Evolutionary conservation across 2,329 filamentous ascomycete species (phyloP).

Genomic region (Colletotrichum sp.): DNA sequence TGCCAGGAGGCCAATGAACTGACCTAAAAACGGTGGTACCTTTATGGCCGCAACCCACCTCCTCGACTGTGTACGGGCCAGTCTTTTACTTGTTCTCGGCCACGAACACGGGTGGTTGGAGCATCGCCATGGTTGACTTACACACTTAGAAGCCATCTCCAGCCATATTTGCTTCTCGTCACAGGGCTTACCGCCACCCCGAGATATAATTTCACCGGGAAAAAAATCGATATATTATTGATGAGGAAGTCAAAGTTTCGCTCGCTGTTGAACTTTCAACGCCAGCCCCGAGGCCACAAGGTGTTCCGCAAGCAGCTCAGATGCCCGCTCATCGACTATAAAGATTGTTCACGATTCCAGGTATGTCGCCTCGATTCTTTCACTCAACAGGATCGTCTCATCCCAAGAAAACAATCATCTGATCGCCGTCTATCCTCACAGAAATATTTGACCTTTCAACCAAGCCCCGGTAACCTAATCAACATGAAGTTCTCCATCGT

Average conservation of each 20-base stretch:
- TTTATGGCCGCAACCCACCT: not conserved
- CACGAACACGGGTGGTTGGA: not conserved
- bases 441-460: not conserved
- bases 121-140: not conserved
- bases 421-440: not conserved
- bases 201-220: not conserved
- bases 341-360: not conserved
- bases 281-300: not conserved
- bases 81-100: not conserved
- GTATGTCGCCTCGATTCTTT: not conserved
- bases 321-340: not conserved
- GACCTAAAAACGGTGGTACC: not conserved
- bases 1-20: not conserved
- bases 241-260: not conserved
- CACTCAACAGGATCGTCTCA: not conserved
- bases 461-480: not conserved
- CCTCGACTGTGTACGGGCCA: not conserved
- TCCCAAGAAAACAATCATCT: not conserved
- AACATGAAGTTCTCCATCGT: slow-evolving; percentile 5
- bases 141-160: not conserved
- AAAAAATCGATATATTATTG: not conserved
- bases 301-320: not conserved
- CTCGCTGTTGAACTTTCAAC: not conserved
- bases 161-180: not conserved
- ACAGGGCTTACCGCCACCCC: not conserved